Conservation (phyloP, 1,284 basidiomycete species). For the Ceratobasidium sp. region DNA sequence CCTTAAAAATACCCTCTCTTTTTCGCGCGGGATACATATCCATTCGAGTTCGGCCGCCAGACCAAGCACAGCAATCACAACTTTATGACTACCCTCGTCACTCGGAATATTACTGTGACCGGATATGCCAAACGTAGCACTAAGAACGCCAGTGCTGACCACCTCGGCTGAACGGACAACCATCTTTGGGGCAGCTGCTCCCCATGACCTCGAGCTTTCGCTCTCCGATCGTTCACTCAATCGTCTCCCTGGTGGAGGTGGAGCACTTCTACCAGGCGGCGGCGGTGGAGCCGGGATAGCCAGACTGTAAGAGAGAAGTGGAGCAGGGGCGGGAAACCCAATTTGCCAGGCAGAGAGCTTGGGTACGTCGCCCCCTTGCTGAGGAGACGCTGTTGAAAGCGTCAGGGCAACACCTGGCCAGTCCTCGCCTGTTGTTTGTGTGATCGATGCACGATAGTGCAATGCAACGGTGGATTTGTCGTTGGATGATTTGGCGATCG, state of each 20-base stretch:
- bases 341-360: conserved; percentile 24
- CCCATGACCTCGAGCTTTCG: neutral
- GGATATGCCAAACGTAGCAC: conserved; percentile 43
- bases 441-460: conserved; percentile 46
- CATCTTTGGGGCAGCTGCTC: neutral
- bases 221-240: too few species aligned
- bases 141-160: conserved; percentile 39
- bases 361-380: conserved; percentile 43
- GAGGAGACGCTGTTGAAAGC: conserved; percentile 45
- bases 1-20: conserved; percentile 17
- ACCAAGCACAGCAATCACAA: conserved; percentile 42
- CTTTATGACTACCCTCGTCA: conserved; percentile 43
- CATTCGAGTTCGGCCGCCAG: conserved; percentile 43
- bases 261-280: neutral
- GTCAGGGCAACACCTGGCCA: conserved; percentile 45
- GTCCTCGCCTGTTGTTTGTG: conserved; percentile 45
- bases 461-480: conserved; percentile 40
- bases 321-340: neutral
- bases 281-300: neutral
- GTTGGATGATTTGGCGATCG: conserved; percentile 44
- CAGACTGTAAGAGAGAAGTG: neutral
- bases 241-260: too few species aligned
- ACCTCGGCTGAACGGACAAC: neutral
- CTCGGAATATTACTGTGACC: conserved; percentile 42
- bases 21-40: conserved; percentile 42